Percentiles rank a stretch among this genome's conserved stretches.
phyloP scores from a whole-genome alignment of 306 rosid genomes.

The Prosopis cineraria region DNA sequence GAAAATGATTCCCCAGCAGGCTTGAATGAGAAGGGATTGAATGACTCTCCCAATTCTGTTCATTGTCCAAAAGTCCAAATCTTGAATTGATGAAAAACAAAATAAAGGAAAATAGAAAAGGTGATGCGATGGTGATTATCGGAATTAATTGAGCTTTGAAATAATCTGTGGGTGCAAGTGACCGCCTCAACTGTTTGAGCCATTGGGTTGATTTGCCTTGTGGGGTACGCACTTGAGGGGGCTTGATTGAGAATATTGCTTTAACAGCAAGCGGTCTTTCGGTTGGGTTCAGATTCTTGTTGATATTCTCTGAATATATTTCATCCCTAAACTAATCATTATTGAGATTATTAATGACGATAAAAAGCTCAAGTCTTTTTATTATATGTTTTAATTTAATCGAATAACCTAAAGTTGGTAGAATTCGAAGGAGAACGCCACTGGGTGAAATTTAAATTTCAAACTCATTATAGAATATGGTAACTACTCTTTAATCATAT shows the following conservation, averaged over 20 bases:
- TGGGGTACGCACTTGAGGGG: background rate
- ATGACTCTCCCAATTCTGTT: background rate
- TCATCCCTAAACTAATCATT: background rate
- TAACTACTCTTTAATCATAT: background rate
- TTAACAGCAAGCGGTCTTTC: background rate
- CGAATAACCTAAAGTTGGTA: background rate
- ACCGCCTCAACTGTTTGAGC: background rate
- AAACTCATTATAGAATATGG: background rate
- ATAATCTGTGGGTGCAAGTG: slow-evolving; percentile 22
- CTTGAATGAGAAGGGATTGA: background rate
- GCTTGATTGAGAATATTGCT: background rate
- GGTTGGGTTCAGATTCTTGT: background rate
- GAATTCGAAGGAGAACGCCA: background rate
- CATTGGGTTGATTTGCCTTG: slow-evolving; percentile 5
- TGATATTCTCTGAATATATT: background rate
- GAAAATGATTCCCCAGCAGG: slow-evolving; percentile 1
- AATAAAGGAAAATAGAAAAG: background rate
- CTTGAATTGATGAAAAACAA: background rate
- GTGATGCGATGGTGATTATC: slow-evolving; percentile 23
- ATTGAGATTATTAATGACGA: background rate
- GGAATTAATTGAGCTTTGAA: slow-evolving; percentile 9
- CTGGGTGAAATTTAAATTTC: background rate
- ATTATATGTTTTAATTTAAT: background rate
- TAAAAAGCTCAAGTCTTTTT: background rate
- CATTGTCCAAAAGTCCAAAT: background rate